These are phyloP conservation scores for Cryptococcus hybrid DNA, from an alignment of 1,284 basidiomycete species.

Conservation along the genomic window DNA sequence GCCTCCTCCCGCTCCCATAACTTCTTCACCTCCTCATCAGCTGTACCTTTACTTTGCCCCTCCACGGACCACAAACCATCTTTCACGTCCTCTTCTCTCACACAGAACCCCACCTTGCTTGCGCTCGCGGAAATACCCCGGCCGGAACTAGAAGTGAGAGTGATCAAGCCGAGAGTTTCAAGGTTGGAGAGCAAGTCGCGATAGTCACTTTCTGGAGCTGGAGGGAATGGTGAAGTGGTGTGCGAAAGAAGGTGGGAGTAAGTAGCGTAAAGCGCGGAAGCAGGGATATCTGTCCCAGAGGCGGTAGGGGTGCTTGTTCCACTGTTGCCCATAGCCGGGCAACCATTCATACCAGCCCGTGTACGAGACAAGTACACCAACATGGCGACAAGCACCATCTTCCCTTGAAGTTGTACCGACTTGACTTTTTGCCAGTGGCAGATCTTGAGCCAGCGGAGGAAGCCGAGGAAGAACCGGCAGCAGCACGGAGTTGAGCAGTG, in stretches of 20 bases:
- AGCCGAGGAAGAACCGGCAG: conserved; percentile 25
- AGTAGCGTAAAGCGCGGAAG: conserved; percentile 40
- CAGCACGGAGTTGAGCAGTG: conserved; percentile 41
- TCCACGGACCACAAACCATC: conserved; percentile 29
- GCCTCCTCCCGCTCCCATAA: conserved; percentile 35
- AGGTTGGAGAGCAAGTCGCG: conserved; percentile 48
- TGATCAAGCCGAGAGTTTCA: conserved; percentile 44
- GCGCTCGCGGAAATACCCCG: conserved; percentile 4
- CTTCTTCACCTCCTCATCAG: conserved; percentile 34
- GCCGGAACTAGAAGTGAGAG: neutral
- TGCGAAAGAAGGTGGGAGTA: conserved; percentile 43
- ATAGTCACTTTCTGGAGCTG: conserved; percentile 47
- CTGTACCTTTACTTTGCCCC: conserved; percentile 17
- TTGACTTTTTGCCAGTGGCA: conserved; percentile 36
- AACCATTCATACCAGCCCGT: conserved; percentile 34
- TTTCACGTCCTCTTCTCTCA: conserved; percentile 38
- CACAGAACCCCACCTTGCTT: conserved; percentile 34
- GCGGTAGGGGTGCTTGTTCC: conserved; percentile 17
- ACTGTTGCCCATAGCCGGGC: conserved; percentile 16
- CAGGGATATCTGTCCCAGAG: conserved; percentile 14
- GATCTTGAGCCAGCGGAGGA: conserved; percentile 11
- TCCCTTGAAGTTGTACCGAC: conserved; percentile 47
- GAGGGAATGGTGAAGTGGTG: conserved; percentile 48
- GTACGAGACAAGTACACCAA: conserved; percentile 35
- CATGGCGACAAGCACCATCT: conserved; percentile 46